Base-by-base conservation (phyloP, 2,329 filamentous ascomycete species). In the Cercospora brassicicola region DNA sequence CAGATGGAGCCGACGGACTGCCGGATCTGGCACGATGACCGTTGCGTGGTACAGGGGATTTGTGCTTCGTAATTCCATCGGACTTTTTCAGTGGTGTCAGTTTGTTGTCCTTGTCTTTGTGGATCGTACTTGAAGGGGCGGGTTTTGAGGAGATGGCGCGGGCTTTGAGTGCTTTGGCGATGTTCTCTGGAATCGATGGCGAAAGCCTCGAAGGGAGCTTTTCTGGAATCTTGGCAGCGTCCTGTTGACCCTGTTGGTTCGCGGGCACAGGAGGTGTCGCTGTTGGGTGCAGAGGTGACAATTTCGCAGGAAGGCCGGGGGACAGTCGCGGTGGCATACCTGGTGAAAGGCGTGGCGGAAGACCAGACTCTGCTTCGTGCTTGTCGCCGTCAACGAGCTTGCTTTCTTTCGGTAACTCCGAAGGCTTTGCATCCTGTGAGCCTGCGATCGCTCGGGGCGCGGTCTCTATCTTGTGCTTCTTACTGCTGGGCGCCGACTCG, bases 171-270 rank as follows among this genome's bases (percentile, higher is more conserved):
- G 86, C 84, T 66, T 82, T 84, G 71, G 86, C 84, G 55, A 89
- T 82, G 63, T 83, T 84, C 2, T 84, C 80, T 6, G 86, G 86
- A 3, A 89, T 79, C 13, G 85, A 87, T 3, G 86, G 86, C 4
- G 87, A 88, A n/a, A 88, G 77, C 39, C 87, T 80, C 9, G 82
- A 80, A 10, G 86, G 86, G 18, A 88, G 76, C 80, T 70, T 15
- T 79, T 69, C 55, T 66, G 36, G 30, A 20, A 48, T 51, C 20
- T 53, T 39, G 13, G n/a, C 28, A 15, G 55, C 15, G 11, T 33
- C 63, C 10, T 39, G 11, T 23, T 20, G 33, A 13, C 18, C 42
- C 1, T 51, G 55, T 31, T 9, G 55, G 9, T 18, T 31, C 11
- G 60, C n/a, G n/a, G 51, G 39, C 13, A 45, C 20, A 62, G 61